Evolutionary conservation across 2,329 filamentous ascomycete genomes (phyloP), one percentile per base, ranked within the genome.

Genomic region (Ophiosphaerella narmari): DNA sequence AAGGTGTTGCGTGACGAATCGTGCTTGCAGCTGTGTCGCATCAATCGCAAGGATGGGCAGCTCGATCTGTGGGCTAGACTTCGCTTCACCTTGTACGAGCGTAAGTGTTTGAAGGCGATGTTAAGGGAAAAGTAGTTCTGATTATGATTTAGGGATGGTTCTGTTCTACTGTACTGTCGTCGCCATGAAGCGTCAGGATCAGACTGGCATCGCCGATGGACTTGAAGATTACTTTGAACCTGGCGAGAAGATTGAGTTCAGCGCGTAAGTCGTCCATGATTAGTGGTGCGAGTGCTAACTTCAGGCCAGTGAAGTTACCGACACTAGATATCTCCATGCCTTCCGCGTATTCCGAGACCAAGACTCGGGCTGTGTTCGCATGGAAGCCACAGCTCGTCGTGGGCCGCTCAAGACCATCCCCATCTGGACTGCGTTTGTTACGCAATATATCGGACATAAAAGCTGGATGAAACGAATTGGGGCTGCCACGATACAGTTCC

Each of bases 111-210:
- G n/a, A 18, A 12, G 18, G 4, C 2, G 13, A 12, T 12, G 33
- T n/a, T 5, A 2, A 4, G 7, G 23, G 2, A n/a, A 7, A 7
- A 23, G 5, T 7, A 1, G 14, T 5, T 34, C 29, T 42, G 11
- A 33, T 12, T 12, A 21, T 14, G 63, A 13, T 26, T 4, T 39
- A 82, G 79, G 75, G 40, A 79, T 85, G 77, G 79, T 82, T 3
- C 63, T 83, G 1, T 84, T 85, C 66, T 83, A 81, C 63, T 80
- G 77, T 53, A 80, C 79, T 0, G 79, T 84, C 47, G 66, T 84
- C 8, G 82, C 82, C 0, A 77, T 86, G 68, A 83, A 84, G 53
- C 76, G 77, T 7, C 82, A 85, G 59, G 82, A 86, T 60, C 66
- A 70, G 14, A 71, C 67, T 18, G 67, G 63, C 26, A 75, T 70